Evolutionary conservation across 2,329 filamentous ascomycete genomes (phyloP).

Genomic region (Davidsoniella eucalypti): DNA sequence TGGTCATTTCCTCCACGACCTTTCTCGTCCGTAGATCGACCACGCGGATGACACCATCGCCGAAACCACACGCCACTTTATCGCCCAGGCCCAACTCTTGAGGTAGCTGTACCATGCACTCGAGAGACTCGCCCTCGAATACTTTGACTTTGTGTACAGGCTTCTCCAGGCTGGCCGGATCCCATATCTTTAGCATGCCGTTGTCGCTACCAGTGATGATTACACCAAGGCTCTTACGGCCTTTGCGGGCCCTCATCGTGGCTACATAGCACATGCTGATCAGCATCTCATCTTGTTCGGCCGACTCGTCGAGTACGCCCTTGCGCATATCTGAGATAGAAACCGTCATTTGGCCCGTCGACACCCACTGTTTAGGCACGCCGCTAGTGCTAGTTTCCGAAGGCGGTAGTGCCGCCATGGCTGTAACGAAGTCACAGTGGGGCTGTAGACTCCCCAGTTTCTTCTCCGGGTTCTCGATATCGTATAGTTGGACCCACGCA

Average conservation of each 20-base stretch:
- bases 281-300: constrained; percentile 89
- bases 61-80: constrained; percentile 63
- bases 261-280: constrained; percentile 66
- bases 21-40: constrained; percentile 42
- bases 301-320: constrained; percentile 73
- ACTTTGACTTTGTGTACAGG: constrained; percentile 12
- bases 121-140: constrained; percentile 50
- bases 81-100: constrained; percentile 38
- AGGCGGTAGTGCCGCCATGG: constrained; percentile 66
- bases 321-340: constrained; percentile 77
- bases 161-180: constrained; percentile 73
- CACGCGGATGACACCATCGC: constrained; percentile 63
- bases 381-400: constrained; percentile 70
- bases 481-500: constrained; percentile 73
- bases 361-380: constrained; percentile 87
- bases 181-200: constrained; percentile 83
- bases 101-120: constrained; percentile 19
- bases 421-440: constrained; percentile 86
- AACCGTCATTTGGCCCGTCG: constrained; percentile 78
- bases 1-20: constrained; percentile 44
- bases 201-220: constrained; percentile 59
- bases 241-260: constrained; percentile 52
- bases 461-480: constrained; percentile 40
- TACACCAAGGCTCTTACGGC: constrained; percentile 49
- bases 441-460: constrained; percentile 40